Evolutionary conservation across 208 protist genomes (phyloP), one percentile per base, ranked within the genome.

Genomic region (Trypanosoma lewisi): DNA sequence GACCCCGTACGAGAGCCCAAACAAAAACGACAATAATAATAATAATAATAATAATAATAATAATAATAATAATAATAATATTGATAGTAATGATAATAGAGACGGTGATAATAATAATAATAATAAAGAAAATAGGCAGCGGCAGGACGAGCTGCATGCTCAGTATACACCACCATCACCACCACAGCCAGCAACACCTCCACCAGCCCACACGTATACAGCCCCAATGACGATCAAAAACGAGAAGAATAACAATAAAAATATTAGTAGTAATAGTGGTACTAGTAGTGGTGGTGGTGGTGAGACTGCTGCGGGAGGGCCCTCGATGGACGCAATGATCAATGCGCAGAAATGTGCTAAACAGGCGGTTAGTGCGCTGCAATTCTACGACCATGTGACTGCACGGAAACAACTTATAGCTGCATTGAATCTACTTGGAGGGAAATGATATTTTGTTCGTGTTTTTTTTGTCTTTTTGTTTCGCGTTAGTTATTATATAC

Each of bases 351-450:
- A 94, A 47, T 75, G 71, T 45, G 79, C 77, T 0, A 74, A 76
- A 30, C 77, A 89, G 37, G 87, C 82, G 17, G 83, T 94, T 6
- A 83, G 76, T 44, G 87, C 87, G 12, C 67, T 94, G 17, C 84
- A 91, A 69, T 94, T 91, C 45, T 91, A 89, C 56, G 87, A 94
- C 65, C 53, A 82, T 67, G 58, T 65, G 0, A 86, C 60, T 33
- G 87, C 87, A 4, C 53, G 63, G 30, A 68, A 76, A 54, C 64
- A 89, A 51, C 73, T 94, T 27, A n/a, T 69, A 14, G 50, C 67
- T 1, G 84, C 87, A 17, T 50, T 94, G 45, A 31, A 67, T 17
- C 36, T 76, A 11, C 53, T 93, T 33, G 74, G 42, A 37, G 23
- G 17, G 48, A 30, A 66, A 27, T 45, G 12, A 41, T 25, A 44